Base-by-base conservation (phyloP, 495 filamentous ascomycete species). In the Penicillium psychrofluorescens region DNA sequence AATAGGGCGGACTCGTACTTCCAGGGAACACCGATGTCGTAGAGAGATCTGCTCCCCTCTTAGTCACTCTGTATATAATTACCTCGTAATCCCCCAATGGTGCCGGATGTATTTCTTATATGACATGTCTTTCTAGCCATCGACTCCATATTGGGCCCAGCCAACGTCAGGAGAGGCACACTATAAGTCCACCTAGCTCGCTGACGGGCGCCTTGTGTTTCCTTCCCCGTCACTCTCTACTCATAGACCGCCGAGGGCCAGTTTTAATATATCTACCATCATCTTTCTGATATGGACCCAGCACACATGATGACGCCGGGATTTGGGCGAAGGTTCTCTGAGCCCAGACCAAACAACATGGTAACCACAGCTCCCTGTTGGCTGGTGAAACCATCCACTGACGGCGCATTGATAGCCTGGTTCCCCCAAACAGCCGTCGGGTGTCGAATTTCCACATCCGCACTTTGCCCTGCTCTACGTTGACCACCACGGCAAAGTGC, bases 391-490 rank as follows among this genome's bases (percentile, higher is more conserved):
- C 16, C 9, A 33, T 39, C 16, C 11, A 15, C 13, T 32, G 22
- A 27, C 31, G 15, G 9, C 9, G 15, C 31, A 33, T 34, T 11
- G 38, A 32, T 43, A 60, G 56, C 43, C 53, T 16, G 48, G 51
- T 29, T 41, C 51, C 48, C 38, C 44, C 14, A 40, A 53, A 33
- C 49, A 56, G 41, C 30, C 50, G 8, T 44, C 30, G 16, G 42
- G 45, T 30, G 29, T 55, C 7, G 48, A 55, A 11, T 44, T 62
- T 29, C 58, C 60, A 14, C 64, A 66, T 15, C 53, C 62, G 1
- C 68, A 70, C 37, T 72, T 62, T 35, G 66, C 65, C 27, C 44
- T 70, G 43, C 58, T 72, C 36, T 72, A 63, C 39, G 52, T 68
- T 16, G 62, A 72, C 40, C 56, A 62, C 11, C 59, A 64, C 43